phyloP scores from a whole-genome alignment of 225 moss, liverwort and hornwort species.

The Marchantia paleacea region DNA sequence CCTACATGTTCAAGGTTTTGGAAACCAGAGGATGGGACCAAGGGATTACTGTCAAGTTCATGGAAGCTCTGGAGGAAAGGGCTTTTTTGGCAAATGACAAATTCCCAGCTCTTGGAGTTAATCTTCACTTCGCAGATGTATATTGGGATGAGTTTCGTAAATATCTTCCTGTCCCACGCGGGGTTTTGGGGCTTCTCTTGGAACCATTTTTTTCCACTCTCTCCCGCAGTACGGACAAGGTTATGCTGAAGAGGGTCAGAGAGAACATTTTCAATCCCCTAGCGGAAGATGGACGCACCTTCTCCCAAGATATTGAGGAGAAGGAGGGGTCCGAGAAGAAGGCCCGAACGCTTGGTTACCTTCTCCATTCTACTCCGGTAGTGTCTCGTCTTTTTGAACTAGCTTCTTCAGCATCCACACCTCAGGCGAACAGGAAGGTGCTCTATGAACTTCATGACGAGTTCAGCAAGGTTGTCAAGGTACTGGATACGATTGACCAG shows the following conservation, averaged over 20 bases:
- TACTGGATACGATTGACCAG: constrained; percentile 45
- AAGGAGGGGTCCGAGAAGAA: constrained; percentile 38
- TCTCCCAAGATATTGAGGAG: constrained; percentile 35
- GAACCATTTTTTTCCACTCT: constrained; percentile 66
- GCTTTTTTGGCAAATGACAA: constrained; percentile 71
- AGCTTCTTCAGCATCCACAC: constrained; percentile 62
- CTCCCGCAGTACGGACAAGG: constrained; percentile 57
- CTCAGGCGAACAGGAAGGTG: constrained; percentile 74
- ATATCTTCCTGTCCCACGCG: constrained; percentile 62
- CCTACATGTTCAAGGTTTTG: constrained; percentile 64
- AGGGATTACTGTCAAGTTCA: constrained; percentile 56
- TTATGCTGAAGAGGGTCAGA: constrained; percentile 67
- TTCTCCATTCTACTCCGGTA: constrained; percentile 52
- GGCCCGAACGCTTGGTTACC: constrained; percentile 52
- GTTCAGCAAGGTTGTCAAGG: constrained; percentile 69
- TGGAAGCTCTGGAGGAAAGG: constrained; percentile 73
- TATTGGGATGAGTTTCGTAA: constrained; percentile 77
- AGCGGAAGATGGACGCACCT: constrained; percentile 55
- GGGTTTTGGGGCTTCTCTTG: constrained; percentile 63
- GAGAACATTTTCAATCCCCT: constrained; percentile 70
- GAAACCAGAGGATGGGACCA: constrained; percentile 76
- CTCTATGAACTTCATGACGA: constrained; percentile 78
- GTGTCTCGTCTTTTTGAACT: constrained; percentile 74
- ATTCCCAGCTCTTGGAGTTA: constrained; percentile 76
- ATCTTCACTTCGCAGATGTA: constrained; percentile 75